Evolutionary conservation across 768 basidiomycete species (phyloP), one percentile per base, ranked within the genome.

Genomic region (Tricholoma terreum): DNA sequence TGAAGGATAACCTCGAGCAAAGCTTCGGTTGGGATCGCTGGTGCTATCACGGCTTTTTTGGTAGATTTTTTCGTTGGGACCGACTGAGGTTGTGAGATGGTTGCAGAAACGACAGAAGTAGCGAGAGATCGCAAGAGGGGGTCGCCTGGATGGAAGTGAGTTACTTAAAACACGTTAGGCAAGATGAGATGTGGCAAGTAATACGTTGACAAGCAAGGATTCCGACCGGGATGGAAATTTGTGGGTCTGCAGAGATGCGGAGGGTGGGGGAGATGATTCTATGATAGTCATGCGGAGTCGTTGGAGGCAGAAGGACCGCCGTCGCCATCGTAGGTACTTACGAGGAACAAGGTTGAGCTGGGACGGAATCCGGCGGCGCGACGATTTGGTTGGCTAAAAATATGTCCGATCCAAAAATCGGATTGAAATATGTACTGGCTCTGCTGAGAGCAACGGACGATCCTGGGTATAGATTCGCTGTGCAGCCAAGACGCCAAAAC

Each of bases 191-290:
- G 35, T 49, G 45, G 40, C 51, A 58, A 49, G 33, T 49, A 58
- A 62, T 73, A 88, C 89, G 85, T 79, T 91, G 89, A 67, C 90
- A 92, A 15, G 88, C 84, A 27, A 93, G 75, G 14, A 92, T 75
- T 45, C 90, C 90, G 36, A 92, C 89, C 35, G 88, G 89, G 36
- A 88, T 79, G 15, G 86, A 69, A 6, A 73, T 58, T 31, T 70
- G 69, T 21, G 77, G 72, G 55, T 84, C 78, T 17, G 77, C 70
- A n/a, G 86, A 81, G 50, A 89, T 67, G 31, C 56, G 69, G 11
- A 90, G 73, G 14, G 81, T 80, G 5, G 81, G 75, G 4, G 86
- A 87, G 56, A 86, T 65, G 24, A 89, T 81, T 54, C 81, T 81
- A 66, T 87, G 86, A 68, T 90, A 90, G 49, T 84, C 78, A 5